Evolutionary conservation across 306 rosid species (phyloP), one percentile per base, ranked within the genome.

Genomic region (Gleditsia sinensis): DNA sequence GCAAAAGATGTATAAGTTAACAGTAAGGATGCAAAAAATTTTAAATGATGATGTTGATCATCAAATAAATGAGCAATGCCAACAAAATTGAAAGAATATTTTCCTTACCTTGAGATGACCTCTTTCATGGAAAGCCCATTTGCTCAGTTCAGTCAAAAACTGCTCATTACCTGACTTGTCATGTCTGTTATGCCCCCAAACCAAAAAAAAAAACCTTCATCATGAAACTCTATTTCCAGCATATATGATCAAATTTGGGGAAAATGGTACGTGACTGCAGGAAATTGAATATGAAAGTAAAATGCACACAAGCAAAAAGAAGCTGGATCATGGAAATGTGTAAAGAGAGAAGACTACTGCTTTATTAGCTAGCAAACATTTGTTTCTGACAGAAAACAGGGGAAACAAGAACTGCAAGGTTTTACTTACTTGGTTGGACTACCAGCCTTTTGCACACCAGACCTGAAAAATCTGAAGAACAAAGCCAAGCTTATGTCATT

Each of bases 71-170:
- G 57, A 77, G 69, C 13, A 72, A 56, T 42, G 59, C 6, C 12
- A 64, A 43, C 14, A 60, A n/a, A 59, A 76, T 60, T 67, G 34
- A 20, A 51, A n/a, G 6, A 20, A 20, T 21, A 12, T 57, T 64
- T 36, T 25, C 21, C 92, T 76, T 80, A 94, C 99, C 95, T 92
- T 94, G 49, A 94, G 96, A 78, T 94, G 99, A 50, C 99, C 96
- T 83, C 96, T 87, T 84, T 92, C 99, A 5, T 94, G 97, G 87
- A 94, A 92, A 82, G 92, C 75, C 99, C 99, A 94, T 86, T 94
- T 94, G 93, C 92, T 87, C 63, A 94, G 77, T 81, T 90, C 99
- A 81, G 84, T 86, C 59, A 89, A 63, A 79, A 92, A 88, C 84
- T 87, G 95, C 88, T 94, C 96, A 69, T 94, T 94, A n/a, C 93